Evolutionary conservation across 768 basidiomycete genomes (phyloP).

Genomic region (Boletus rex-veris): DNA sequence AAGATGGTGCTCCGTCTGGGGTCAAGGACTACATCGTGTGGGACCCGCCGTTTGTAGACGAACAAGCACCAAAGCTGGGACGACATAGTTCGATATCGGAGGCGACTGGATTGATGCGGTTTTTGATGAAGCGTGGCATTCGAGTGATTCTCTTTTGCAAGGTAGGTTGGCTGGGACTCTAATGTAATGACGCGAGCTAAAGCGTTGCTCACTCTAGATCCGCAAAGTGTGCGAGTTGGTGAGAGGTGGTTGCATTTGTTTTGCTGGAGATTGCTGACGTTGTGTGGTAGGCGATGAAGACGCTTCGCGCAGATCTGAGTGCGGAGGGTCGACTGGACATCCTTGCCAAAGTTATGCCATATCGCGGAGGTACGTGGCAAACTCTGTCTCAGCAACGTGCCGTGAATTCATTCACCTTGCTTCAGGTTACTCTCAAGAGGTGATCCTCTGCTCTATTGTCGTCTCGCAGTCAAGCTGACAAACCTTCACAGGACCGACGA

Average conservation of each 20-base stretch:
- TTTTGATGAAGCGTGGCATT: conserved; percentile 77
- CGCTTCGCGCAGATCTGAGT: conserved; percentile 64
- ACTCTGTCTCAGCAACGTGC: background rate
- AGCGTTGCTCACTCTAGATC: conserved; percentile 42
- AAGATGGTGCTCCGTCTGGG: conserved; percentile 83
- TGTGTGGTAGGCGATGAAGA: conserved; percentile 69
- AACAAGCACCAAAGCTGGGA: conserved; percentile 50
- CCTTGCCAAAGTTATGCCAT: conserved; percentile 70
- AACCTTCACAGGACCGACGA: conserved; percentile 60
- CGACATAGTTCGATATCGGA: conserved; percentile 59
- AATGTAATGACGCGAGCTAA: background rate
- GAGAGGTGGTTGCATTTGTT: conserved; percentile 15
- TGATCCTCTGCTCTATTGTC: conserved; percentile 21
- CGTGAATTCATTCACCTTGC: background rate
- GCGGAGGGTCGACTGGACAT: conserved; percentile 76
- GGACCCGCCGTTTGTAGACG: conserved; percentile 61
- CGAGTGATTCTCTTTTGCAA: conserved; percentile 89
- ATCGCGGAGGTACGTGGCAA: conserved; percentile 65
- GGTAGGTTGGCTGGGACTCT: conserved; percentile 33
- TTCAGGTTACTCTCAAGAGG: conserved; percentile 71
- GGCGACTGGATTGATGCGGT: conserved; percentile 69
- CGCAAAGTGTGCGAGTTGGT: conserved; percentile 82
- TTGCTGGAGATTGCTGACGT: background rate
- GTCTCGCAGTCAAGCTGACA: background rate
- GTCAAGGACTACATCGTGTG: conserved; percentile 78